Evolutionary conservation across 2,329 filamentous ascomycete genomes (phyloP), one percentile per base, ranked within the genome.

Genomic region (Daldinia sp.): DNA sequence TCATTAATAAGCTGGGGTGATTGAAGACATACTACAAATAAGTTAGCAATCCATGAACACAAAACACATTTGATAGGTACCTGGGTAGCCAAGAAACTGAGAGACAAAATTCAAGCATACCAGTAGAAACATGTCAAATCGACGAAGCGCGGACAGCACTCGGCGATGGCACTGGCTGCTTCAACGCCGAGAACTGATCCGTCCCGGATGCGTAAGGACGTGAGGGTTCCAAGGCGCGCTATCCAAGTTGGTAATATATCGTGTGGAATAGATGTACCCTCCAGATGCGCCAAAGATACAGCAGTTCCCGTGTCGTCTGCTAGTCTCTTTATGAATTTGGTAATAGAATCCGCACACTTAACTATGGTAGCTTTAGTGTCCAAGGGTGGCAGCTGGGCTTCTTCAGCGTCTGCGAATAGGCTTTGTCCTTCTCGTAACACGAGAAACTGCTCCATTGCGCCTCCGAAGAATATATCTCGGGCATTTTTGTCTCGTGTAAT

Each of bases 71-170:
- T 33, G 6, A 28, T n/a, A 57, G n/a, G 41, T 42, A 20, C 20
- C 20, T 23, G 18, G 12, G 28, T 23, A 23, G 1, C 20, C 20
- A 51, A 18, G 46, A 30, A 51, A 51, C 15, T 1, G 26, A 6
- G 12, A 2, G 26, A 44, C 6, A 18, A 18, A 18, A 30, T 23
- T 20, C 23, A 33, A 30, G 26, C 63, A 18, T 64, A 67, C 60
- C 64, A 82, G 35, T 73, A 81, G 68, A 85, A 89, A 62, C 91
- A 87, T 28, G 83, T 86, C 23, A 93, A 78, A 42, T 86, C 84
- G 48, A 83, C 83, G 72, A 93, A 90, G 7, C 85, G 80, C 1
- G 87, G 87, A 71, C 90, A 93, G 71, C 86, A 81, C 26, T 83
- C 76, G 26, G 83, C 81, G 54, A 93, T 86, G 2, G 87, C 83